Evolutionary conservation across 2,329 filamentous ascomycete genomes (phyloP), one percentile per base, ranked within the genome.

Genomic region (Bipolaris victoriae): DNA sequence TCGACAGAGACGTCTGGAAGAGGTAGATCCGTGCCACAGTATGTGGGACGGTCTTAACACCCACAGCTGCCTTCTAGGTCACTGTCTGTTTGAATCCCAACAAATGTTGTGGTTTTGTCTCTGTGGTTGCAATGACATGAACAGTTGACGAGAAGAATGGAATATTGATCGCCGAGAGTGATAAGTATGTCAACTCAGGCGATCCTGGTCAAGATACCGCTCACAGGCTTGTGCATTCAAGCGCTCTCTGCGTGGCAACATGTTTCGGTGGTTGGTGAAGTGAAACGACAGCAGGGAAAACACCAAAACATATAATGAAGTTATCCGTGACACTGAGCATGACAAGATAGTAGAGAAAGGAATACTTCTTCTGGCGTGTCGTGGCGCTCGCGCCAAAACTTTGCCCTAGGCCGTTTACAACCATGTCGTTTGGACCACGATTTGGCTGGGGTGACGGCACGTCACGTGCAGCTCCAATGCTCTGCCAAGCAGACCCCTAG

Each of bases 391-490:
- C 48, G 48, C 36, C 54, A 51, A 31, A 41, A 61, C 55, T 64
- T 62, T 49, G 41, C 36, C 39, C 46, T 13, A 45, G 44, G 40
- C 46, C 26, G 49, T 55, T 49, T 37, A 33, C 4, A 31, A 40
- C 46, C 16, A 49, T 37, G 40, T 50, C 26, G 55, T 55, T 49
- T 37, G 40, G 51, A 52, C 44, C 51, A 31, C 48, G 48, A 35
- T 43, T 47, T 47, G 48, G 54, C 54, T 45, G 33, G 41, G 41
- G 47, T 61, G 62, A 22, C 40, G 56, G 61, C 55, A 49, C 56
- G 56, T 55, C 70, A 70, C 67, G 70, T 73, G 70, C 63, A 48
- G 52, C 54, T 55, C 24, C 64, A 64, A 61, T 67, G 64, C 66
- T 61, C 62, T 57, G 69, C 68, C 70, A 73, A 71, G 65, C 44